Conservation (phyloP, 495 filamentous ascomycete species). For the Annulohypoxylon bovei region DNA sequence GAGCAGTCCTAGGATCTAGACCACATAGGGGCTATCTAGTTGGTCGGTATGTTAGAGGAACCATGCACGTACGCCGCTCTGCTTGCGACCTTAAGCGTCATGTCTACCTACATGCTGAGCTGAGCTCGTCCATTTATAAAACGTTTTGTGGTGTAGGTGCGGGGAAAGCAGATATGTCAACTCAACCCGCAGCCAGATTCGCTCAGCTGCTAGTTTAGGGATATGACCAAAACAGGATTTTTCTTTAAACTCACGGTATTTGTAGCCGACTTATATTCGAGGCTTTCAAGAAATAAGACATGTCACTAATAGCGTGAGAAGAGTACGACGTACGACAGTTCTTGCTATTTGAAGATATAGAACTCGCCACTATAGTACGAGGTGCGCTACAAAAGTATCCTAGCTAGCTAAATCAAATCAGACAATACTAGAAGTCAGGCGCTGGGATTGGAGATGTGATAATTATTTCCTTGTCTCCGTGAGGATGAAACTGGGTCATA, state of each 20-base stretch:
- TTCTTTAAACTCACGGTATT: slow-evolving; percentile 6
- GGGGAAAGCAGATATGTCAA: slow-evolving; percentile 28
- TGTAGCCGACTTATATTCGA: slow-evolving; percentile 15
- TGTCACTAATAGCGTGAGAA: slow-evolving; percentile 15
- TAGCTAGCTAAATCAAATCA: slow-evolving; percentile 11
- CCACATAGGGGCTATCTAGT: not conserved
- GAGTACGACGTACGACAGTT: slow-evolving; percentile 6
- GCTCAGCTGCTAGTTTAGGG: slow-evolving; percentile 32
- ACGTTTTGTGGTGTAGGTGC: slow-evolving; percentile 20
- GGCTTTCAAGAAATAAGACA: slow-evolving; percentile 11
- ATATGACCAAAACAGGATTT: slow-evolving; percentile 36
- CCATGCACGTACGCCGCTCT: slow-evolving; percentile 11
- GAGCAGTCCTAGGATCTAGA: not conserved
- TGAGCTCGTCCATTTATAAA: slow-evolving; percentile 13
- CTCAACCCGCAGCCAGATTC: slow-evolving; percentile 21
- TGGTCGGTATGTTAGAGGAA: not conserved
- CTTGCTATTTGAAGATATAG: slow-evolving; percentile 7
- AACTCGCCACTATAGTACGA: slow-evolving; percentile 11
- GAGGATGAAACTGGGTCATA: slow-evolving; percentile 2
- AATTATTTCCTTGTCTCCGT: not conserved
- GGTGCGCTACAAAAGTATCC: slow-evolving; percentile 7
- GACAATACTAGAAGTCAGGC: slow-evolving; percentile 9
- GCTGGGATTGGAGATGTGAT: not conserved
- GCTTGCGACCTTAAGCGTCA: slow-evolving; percentile 5
- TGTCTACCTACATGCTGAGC: slow-evolving; percentile 3